Evolutionary conservation across 495 filamentous ascomycete species (phyloP).

Genomic region (Sabuloglossum arenarium): DNA sequence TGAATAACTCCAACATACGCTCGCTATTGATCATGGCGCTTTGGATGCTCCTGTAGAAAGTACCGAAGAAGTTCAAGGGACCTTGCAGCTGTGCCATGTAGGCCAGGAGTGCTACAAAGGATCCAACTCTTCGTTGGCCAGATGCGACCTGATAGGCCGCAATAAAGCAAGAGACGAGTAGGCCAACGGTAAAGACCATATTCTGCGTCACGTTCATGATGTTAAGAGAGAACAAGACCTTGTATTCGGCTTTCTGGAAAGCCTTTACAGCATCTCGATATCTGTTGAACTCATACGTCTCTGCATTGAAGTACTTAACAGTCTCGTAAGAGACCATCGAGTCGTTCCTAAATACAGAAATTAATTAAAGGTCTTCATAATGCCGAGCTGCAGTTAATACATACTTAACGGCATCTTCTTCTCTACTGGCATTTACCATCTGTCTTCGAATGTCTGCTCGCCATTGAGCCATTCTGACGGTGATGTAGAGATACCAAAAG

Average conservation of each 20-base stretch:
- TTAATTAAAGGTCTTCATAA: neutral
- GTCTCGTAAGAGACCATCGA: slow-evolving; percentile 97
- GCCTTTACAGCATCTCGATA: slow-evolving; percentile 60
- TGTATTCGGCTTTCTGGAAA: slow-evolving; percentile 74
- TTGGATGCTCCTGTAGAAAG: slow-evolving; percentile 92
- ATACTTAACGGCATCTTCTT: slow-evolving; percentile 84
- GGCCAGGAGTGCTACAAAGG: slow-evolving; percentile 61
- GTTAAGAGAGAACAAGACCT: slow-evolving; percentile 69
- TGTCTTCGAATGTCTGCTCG: slow-evolving; percentile 71
- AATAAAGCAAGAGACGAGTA: slow-evolving; percentile 67
- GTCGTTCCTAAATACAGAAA: slow-evolving; percentile 42
- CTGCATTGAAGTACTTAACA: slow-evolving; percentile 97
- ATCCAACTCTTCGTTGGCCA: slow-evolving; percentile 45
- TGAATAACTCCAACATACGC: slow-evolving; percentile 85
- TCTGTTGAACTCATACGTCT: slow-evolving; percentile 76
- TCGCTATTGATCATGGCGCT: slow-evolving; percentile 94
- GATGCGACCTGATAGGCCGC: slow-evolving; percentile 73
- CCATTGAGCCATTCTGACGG: slow-evolving; percentile 88
- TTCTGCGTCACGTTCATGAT: slow-evolving; percentile 90
- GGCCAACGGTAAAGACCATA: slow-evolving; percentile 76
- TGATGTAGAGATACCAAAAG: slow-evolving; percentile 92
- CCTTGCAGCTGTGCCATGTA: slow-evolving; percentile 88
- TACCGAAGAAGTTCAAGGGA: slow-evolving; percentile 93
- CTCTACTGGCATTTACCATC: slow-evolving; percentile 84
- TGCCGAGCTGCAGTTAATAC: slow-evolving; percentile 3